A percentile compares a stretch with the other conserved stretches of the same genome.
These are phyloP conservation scores for Xylaria sp. DNA, from an alignment of 2,329 filamentous ascomycete genomes.

Conservation along the genomic window DNA sequence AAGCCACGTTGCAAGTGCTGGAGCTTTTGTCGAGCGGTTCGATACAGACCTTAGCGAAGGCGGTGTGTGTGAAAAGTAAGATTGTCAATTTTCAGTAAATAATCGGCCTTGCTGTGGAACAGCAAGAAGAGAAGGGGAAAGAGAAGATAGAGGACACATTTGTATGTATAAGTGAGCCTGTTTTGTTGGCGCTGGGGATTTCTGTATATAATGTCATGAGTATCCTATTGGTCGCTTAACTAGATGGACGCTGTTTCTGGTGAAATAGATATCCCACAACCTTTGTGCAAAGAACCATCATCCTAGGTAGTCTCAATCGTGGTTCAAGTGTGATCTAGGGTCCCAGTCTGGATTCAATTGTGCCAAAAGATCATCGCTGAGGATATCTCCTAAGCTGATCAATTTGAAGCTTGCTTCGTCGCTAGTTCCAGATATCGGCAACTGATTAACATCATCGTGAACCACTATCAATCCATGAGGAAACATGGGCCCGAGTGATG, in stretches of 20 bases:
- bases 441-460: slow-evolving; percentile 65
- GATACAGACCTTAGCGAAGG: slow-evolving; percentile 60
- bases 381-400: slow-evolving; percentile 55
- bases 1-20: slow-evolving; percentile 64
- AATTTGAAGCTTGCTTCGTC: slow-evolving; percentile 63
- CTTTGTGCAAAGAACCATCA: not conserved
- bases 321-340: slow-evolving; percentile 47
- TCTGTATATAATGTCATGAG: slow-evolving; percentile 17
- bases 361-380: slow-evolving; percentile 52
- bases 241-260: not conserved
- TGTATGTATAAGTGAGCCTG: slow-evolving; percentile 18
- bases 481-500: slow-evolving; percentile 55
- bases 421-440: slow-evolving; percentile 58
- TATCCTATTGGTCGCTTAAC: not conserved
- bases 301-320: not conserved
- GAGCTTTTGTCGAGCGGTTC: slow-evolving; percentile 65
- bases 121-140: not conserved
- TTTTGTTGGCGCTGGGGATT: not conserved
- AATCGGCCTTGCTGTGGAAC: too few relatives aligned
- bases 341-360: slow-evolving; percentile 56
- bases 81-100: slow-evolving; percentile 48
- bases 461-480: slow-evolving; percentile 60
- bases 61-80: slow-evolving; percentile 61
- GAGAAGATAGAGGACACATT: not conserved
- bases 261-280: slow-evolving; percentile 1